These are phyloP conservation scores for Boletellus deceptivus DNA, from an alignment of 1,284 basidiomycete species.

Conservation along the genomic window DNA sequence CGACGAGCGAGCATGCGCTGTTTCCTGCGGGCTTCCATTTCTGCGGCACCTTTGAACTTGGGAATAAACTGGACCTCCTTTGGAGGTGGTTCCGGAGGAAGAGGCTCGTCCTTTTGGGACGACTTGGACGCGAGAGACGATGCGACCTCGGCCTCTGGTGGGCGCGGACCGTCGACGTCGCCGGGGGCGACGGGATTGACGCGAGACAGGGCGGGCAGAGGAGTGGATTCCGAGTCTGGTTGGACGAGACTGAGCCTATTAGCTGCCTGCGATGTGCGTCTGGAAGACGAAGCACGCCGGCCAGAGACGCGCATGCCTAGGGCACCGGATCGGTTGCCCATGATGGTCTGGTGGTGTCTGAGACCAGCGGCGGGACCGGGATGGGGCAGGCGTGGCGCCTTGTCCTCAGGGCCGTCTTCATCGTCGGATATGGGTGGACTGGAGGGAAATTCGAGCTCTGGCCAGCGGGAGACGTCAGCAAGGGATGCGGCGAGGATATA, in stretches of 20 bases:
- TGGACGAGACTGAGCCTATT: conserved; percentile 6
- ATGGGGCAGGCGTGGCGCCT: conserved; percentile 30
- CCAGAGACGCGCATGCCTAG: conserved; percentile 69
- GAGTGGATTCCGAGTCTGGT: conserved; percentile 14
- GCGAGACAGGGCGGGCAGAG: conserved; percentile 10
- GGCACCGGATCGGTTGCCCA: conserved; percentile 61
- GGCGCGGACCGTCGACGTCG: conserved; percentile 13
- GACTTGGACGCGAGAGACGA: conserved; percentile 31
- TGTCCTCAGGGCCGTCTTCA: conserved; percentile 44
- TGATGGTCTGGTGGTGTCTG: conserved; percentile 85
- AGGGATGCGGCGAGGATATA: conserved; percentile 79
- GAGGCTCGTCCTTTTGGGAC: conserved; percentile 36
- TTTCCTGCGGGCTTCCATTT: conserved; percentile 72
- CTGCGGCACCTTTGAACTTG: conserved; percentile 71
- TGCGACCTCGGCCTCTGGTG: conserved; percentile 10
- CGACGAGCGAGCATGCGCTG: conserved; percentile 58
- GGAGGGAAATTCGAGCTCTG: conserved; percentile 68
- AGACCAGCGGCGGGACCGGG: conserved; percentile 59
- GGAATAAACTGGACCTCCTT: conserved; percentile 63
- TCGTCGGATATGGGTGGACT: conserved; percentile 72
- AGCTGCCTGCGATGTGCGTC: conserved; percentile 44
- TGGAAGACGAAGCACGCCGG: conserved; percentile 49
- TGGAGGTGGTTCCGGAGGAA: conserved; percentile 36
- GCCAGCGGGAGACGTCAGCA: conserved; percentile 78
- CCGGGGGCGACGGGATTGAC: conserved; percentile 2